A percentile compares a stretch with the other conserved stretches of the same genome.
Evolutionary conservation across 768 basidiomycete genomes (phyloP).

Genomic region (Suillus subluteus): DNA sequence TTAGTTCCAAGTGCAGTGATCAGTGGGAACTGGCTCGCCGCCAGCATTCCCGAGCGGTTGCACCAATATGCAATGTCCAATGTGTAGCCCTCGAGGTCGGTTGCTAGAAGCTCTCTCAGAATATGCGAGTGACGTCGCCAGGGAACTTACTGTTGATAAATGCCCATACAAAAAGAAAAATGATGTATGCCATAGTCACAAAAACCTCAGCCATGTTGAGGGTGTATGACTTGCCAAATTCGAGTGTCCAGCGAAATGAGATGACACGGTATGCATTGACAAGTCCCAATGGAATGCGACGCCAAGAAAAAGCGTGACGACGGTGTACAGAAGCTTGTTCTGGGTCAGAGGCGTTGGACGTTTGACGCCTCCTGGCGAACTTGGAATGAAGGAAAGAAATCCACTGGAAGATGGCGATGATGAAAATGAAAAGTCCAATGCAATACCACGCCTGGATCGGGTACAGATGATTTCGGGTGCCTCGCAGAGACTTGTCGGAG

Average conservation of each 20-base stretch:
- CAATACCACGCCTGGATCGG: slow-evolving; percentile 19
- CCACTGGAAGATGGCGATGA: slow-evolving; percentile 18
- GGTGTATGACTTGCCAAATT: slow-evolving; percentile 43
- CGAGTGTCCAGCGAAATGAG: slow-evolving; percentile 49
- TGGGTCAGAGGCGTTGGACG: neutral
- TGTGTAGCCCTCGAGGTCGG: slow-evolving; percentile 20
- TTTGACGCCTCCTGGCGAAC: slow-evolving; percentile 5
- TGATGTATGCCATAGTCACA: slow-evolving; percentile 50
- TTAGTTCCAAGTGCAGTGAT: slow-evolving; percentile 61
- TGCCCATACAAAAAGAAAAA: slow-evolving; percentile 44
- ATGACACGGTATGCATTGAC: slow-evolving; percentile 45
- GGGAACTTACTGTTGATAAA: slow-evolving; percentile 47
- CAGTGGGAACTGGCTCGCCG: slow-evolving; percentile 52
- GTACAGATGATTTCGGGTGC: slow-evolving; percentile 11
- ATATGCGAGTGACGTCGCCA: neutral
- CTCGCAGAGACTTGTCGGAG: slow-evolving; percentile 12
- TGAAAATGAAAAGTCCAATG: slow-evolving; percentile 18
- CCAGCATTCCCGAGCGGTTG: slow-evolving; percentile 47
- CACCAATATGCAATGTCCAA: slow-evolving; percentile 26
- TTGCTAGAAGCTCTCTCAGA: slow-evolving; percentile 20
- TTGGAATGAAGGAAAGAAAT: slow-evolving; percentile 19
- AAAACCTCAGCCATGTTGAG: slow-evolving; percentile 44
- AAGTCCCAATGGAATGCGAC: slow-evolving; percentile 38
- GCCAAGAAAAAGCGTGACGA: slow-evolving; percentile 44
- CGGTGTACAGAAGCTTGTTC: slow-evolving; percentile 7